Base-by-base conservation (phyloP, 1,284 basidiomycete genomes). In the Cutaneotrichosporon mucoides region DNA sequence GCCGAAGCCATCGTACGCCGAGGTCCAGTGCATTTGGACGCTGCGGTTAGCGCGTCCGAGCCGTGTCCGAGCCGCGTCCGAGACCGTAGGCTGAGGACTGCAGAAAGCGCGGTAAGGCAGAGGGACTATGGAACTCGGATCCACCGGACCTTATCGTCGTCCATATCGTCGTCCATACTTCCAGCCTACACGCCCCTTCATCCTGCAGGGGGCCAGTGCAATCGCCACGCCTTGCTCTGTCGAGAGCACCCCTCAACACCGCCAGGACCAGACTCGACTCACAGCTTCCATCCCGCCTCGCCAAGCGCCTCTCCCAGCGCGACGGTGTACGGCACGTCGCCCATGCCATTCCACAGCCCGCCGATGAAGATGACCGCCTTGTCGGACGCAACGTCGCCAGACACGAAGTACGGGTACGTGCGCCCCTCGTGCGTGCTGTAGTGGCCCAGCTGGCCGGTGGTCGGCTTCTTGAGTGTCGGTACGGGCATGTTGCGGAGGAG, bases 331-430 rank as follows among this genome's bases (percentile, higher is more conserved):
- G 69, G 66, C 6, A 76, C 72, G 35, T 66, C 68, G 2, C 66
- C 68, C 15, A 77, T 38, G 2, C 77, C 77, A 51, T 77, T 74
- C 7, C 61, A 68, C 50, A 79, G 61, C 0, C 78, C 78, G 16
- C 76, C 76, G 36, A 79, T 72, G 59, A 79, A 75, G 47, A 77
- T 59, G 8, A 77, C 66, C 4, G 71, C 72, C 37, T 61, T 63
- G n/a, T 57, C 33, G 8, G 71, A 60, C 0, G 24, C 16, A 5
- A 67, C 48, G 53, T 72, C 69, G n/a, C 75, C 75, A 1, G 68
- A 71, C 13, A 66, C 65, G 59, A 77, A 75, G 60, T 67, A 66
- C 5, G 76, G 73, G 54, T 69, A 71, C 41, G 45, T 54, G 42
- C 47, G 47, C 42, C 46, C 45, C 16, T 53, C 50, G 53, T 36